A percentile compares a stretch with the other conserved stretches of the same genome.
phyloP scores from a whole-genome alignment of 2,329 filamentous ascomycete species.

The Dendryphion nanum region DNA sequence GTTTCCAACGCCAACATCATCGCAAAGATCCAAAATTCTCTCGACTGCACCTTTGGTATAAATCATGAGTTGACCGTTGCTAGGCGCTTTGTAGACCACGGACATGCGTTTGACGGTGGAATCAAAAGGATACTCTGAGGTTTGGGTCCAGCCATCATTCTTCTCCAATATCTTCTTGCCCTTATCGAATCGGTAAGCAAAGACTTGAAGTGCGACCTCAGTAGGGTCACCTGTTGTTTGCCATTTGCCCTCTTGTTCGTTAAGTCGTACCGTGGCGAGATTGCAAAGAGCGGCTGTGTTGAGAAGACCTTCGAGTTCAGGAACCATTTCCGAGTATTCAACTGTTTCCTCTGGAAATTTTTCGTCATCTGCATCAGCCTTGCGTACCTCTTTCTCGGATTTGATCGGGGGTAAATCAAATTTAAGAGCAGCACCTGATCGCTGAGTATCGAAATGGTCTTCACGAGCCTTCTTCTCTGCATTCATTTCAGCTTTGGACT shows the following conservation, averaged over 20 bases:
- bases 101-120: slow-evolving; percentile 18
- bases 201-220: slow-evolving; percentile 20
- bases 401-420: slow-evolving; percentile 12
- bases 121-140: slow-evolving; percentile 19
- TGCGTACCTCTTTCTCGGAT: slow-evolving; percentile 7
- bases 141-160: slow-evolving; percentile 8
- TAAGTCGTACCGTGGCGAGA: slow-evolving; percentile 46
- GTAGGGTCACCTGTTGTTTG: slow-evolving; percentile 21
- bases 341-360: slow-evolving; percentile 1
- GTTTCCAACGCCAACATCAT: slow-evolving; percentile 5
- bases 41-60: slow-evolving; percentile 22
- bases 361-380: slow-evolving; percentile 5
- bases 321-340: slow-evolving; percentile 10
- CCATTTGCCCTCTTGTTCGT: slow-evolving; percentile 36
- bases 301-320: slow-evolving; percentile 17
- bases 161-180: slow-evolving; percentile 11
- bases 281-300: slow-evolving; percentile 39
- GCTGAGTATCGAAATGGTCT: slow-evolving; percentile 16
- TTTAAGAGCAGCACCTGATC: slow-evolving; percentile 14
- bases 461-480: slow-evolving; percentile 14
- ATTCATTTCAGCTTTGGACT: slow-evolving; percentile 24
- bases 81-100: slow-evolving; percentile 11
- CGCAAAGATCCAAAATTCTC: slow-evolving; percentile 13
- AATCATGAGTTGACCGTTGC: slow-evolving; percentile 1
- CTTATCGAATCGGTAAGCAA: slow-evolving; percentile 18